Base-by-base conservation (phyloP, 1,284 basidiomycete species). In the Ganoderma boninense region DNA sequence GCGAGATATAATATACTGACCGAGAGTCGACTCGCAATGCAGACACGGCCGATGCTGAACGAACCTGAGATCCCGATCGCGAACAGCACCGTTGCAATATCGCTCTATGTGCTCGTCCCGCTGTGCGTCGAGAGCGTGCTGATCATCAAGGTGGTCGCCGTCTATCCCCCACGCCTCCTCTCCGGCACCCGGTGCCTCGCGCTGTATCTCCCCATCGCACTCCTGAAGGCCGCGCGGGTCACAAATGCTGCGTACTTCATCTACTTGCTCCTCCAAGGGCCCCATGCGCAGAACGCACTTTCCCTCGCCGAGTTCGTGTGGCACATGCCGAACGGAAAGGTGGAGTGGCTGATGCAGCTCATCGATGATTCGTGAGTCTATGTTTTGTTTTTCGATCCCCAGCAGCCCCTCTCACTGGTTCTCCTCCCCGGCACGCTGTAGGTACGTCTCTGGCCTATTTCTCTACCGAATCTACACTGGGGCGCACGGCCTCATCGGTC, bases 271-370 rank as follows among this genome's bases (percentile, higher is more conserved):
- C n/a, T 23, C 46, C n/a, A 11, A 23, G 46, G n/a, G 4, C 46
- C 46, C 1, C 46, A 11, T 10, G 46, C 46, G 46, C n/a, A 49
- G n/a, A n/a, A 46, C 20, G 56, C 64, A n/a, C 32, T 61, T 52
- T 29, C 32, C 49, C 52, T 40, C 62, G 75, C 59, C 14, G 74
- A 42, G 40, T 70, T 65, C 10, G 56, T 61, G 7, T 49, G 46
- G 46, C 46, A 57, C 65, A 7, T 69, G 16, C 64, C 66, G 6
- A 49, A 61, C 11, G 52, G 65, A 35, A 79, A 77, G 66, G 65
- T 79, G n/a, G 80, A 80, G 52, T 80, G 78, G 78, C 74, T 78
- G 23, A 42, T 79, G 14, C 78, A 79, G 69, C 67, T 80, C 11
- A 72, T 79, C 29, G 79, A 80, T 54, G 75, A 79, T 62, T 65